Conservation (phyloP, 495 filamentous ascomycete genomes). For the Trichodelitschia bisporula region DNA sequence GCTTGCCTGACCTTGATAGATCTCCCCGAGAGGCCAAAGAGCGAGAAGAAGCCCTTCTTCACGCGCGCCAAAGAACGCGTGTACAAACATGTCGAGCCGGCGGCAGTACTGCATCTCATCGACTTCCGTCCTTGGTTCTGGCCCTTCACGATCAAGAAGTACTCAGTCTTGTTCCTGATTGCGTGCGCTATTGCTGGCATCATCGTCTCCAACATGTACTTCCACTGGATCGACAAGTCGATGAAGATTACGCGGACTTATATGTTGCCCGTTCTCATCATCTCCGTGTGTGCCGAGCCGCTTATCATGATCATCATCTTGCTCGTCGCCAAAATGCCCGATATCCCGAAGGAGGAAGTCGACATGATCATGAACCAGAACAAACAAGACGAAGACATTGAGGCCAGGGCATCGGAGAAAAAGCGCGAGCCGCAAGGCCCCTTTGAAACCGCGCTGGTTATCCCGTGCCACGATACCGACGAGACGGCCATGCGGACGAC, state of each 20-base stretch:
- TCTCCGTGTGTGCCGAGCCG: background rate
- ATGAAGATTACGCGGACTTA: background rate
- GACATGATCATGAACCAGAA: background rate
- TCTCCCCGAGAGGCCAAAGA: no score
- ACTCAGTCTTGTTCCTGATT: background rate
- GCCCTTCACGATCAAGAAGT: background rate
- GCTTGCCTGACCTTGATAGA: no score
- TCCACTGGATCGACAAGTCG: background rate
- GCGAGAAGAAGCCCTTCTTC: background rate
- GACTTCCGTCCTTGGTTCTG: background rate
- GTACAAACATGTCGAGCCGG: background rate
- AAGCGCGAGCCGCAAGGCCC: no score
- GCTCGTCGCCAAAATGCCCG: background rate
- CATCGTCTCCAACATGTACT: background rate
- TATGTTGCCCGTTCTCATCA: background rate
- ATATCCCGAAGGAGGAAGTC: background rate
- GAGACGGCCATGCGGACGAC: conserved; percentile 1
- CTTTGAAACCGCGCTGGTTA: conserved; percentile 11
- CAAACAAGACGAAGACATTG: background rate
- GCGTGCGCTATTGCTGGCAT: background rate
- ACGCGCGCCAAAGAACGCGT: background rate
- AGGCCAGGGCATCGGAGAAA: conserved; percentile 1
- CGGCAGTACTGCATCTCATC: background rate
- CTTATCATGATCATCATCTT: background rate
- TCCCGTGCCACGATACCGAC: conserved; percentile 5